Evolutionary conservation across 192 early-diverging fungal genomes (phyloP), one percentile per base, ranked within the genome.

Genomic region (Linnemannia exigua): DNA sequence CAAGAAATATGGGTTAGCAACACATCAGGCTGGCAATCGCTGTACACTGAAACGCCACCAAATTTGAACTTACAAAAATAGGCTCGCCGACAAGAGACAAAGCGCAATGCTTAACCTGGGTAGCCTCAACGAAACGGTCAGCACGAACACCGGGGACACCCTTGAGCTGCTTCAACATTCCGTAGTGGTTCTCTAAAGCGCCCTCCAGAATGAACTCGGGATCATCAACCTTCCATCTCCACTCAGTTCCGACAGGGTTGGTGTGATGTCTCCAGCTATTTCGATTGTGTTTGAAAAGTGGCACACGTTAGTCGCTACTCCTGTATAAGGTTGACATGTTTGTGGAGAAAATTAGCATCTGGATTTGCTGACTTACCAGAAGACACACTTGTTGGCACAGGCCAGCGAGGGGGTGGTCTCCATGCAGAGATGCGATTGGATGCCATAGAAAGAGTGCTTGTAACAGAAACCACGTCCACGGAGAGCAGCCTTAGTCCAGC

Each of bases 361-460:
- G 3, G 47, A 67, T n/a, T n/a, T n/a, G 16, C 14, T 28, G 37
- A 38, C 72, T 69, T 81, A 81, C 85, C 90, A 92, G 76, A 91
- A 92, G 6, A 92, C 91, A 74, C 94, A 95, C 78, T 95, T 95
- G 84, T 95, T 95, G 35, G 93, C 91, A 71, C 94, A 95, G n/a
- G 94, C 94, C 58, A 95, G 81, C 14, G 92, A 93, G 25, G 95
- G 95, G 5, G 95, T 95, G 0, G 93, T 95, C 74, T 95, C 95
- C 90, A 95, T 95, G 77, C 95, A 95, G 25, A 91, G 72, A 82
- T 95, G 94, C 2, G 91, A 92, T 70, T 94, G 92, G 51, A 95
- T 95, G 19, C 95, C 95, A 58, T 95, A 95, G 87, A 95, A 94
- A 4, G 92, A 93, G 82, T 94, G 93, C 72, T 95, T 95, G 72